Evolutionary conservation across 225 moss, liverwort and hornwort genomes (phyloP).

Genomic region (Asterella californica): DNA sequence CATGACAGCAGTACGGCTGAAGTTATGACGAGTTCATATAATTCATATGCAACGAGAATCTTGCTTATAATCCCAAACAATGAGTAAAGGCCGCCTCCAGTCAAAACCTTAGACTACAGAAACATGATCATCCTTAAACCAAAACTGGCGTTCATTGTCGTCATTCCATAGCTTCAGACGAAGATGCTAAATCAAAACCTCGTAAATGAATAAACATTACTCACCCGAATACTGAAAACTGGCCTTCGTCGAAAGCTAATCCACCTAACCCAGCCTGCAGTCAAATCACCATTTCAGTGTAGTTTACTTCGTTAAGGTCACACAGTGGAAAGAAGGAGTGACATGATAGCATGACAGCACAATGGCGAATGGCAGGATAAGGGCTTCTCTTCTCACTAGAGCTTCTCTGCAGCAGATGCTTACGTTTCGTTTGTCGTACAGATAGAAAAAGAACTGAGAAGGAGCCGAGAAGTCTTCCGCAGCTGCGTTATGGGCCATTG

Average conservation of each 20-base stretch:
- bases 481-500: constrained; percentile 89
- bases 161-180: neutral
- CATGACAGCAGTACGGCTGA: neutral
- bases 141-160: neutral
- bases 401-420: neutral
- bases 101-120: neutral
- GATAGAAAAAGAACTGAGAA: constrained; percentile 94
- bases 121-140: neutral
- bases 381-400: neutral
- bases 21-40: neutral
- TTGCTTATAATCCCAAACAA: too few relatives aligned
- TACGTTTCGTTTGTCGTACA: constrained; percentile 83
- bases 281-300: neutral
- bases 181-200: too few relatives aligned
- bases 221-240: constrained; percentile 94
- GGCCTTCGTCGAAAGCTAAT: constrained; percentile 95
- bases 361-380: neutral
- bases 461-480: constrained; percentile 90
- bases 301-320: neutral
- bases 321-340: neutral
- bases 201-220: too few relatives aligned
- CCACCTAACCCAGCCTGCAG: constrained; percentile 85
- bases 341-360: neutral
- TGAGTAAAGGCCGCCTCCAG: too few relatives aligned
- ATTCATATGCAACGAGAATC: neutral